Percentiles rank a stretch among this genome's conserved stretches.
phyloP scores from a whole-genome alignment of 2,329 filamentous ascomycete species.

The Mollisia scopiformis region DNA sequence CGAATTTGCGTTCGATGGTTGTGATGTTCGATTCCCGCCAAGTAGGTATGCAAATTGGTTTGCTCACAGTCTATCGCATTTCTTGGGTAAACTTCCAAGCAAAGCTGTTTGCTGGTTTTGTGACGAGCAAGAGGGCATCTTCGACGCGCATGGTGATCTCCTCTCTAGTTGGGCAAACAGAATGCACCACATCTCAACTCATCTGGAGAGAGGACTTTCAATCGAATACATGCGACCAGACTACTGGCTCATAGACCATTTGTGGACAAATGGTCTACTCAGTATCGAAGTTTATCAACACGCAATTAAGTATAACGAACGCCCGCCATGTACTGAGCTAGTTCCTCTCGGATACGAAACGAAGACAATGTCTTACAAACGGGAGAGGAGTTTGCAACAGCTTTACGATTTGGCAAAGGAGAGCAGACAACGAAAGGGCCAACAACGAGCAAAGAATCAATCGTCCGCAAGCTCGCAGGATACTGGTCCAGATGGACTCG shows the following conservation, averaged over 20 bases:
- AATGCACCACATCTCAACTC: constrained; percentile 53
- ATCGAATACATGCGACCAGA: constrained; percentile 41
- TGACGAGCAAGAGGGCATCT: constrained; percentile 29
- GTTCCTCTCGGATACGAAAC: constrained; percentile 16
- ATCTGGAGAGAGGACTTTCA: constrained; percentile 37
- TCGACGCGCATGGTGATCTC: constrained; percentile 13
- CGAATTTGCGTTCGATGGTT: constrained; percentile 35
- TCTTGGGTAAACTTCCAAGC: constrained; percentile 38
- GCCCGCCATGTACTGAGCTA: constrained; percentile 15
- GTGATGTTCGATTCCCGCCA: constrained; percentile 41
- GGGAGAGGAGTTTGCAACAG: neutral
- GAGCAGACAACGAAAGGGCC: constrained; percentile 7
- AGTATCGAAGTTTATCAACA: constrained; percentile 20
- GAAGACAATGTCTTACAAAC: constrained; percentile 11
- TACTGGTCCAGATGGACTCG: neutral
- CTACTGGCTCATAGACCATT: constrained; percentile 44
- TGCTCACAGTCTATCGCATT: constrained; percentile 44
- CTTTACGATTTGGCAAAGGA: constrained; percentile 14
- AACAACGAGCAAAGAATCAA: neutral
- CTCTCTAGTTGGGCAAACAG: constrained; percentile 35
- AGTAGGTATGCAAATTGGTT: constrained; percentile 48
- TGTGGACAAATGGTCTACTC: constrained; percentile 37
- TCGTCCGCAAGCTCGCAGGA: neutral
- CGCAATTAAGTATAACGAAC: constrained; percentile 21
- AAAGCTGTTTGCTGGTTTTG: constrained; percentile 55